Evolutionary conservation across 2,329 filamentous ascomycete genomes (phyloP).

Genomic region (Chaetomiaceae sp.): DNA sequence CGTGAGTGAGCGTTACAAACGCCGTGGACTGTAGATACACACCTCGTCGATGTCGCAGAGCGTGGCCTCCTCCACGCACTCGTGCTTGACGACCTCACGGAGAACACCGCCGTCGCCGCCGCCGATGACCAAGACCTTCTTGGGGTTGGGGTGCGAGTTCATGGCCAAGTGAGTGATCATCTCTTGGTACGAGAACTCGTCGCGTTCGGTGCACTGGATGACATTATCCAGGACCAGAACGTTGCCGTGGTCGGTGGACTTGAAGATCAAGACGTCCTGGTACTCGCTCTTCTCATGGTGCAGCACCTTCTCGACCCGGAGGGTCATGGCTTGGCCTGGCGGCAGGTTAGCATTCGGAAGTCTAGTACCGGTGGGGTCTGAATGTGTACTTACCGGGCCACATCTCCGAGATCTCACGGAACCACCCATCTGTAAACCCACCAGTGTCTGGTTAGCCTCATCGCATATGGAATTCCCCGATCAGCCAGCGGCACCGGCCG

Average conservation of each 20-base stretch:
- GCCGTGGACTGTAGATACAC: conserved; percentile 29
- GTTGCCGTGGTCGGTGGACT: conserved; percentile 94
- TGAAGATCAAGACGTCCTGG: conserved; percentile 98
- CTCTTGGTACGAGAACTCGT: conserved; percentile 99
- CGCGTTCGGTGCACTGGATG: conserved; percentile 96
- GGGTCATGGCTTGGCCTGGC: conserved; percentile 90
- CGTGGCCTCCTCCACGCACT: conserved; percentile 89
- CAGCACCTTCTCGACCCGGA: conserved; percentile 94
- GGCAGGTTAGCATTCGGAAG: background rate
- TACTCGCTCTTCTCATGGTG: conserved; percentile 99
- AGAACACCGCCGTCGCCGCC: conserved; percentile 97
- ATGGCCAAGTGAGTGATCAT: conserved; percentile 99
- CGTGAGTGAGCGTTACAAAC: background rate
- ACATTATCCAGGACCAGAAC: conserved; percentile 98
- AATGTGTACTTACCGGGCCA: conserved; percentile 64
- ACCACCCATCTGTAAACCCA: conserved; percentile 82
- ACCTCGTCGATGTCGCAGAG: conserved; percentile 98
- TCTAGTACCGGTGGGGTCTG: background rate
- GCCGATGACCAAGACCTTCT: conserved; percentile 97
- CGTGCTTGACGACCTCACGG: conserved; percentile 98
- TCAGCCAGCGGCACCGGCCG: background rate
- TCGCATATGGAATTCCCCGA: background rate
- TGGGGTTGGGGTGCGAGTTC: conserved; percentile 96
- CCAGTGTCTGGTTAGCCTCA: background rate
- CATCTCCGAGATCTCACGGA: conserved; percentile 98